Base-by-base conservation (phyloP, 495 filamentous ascomycete species). In the Ascodesmis nigricans region DNA sequence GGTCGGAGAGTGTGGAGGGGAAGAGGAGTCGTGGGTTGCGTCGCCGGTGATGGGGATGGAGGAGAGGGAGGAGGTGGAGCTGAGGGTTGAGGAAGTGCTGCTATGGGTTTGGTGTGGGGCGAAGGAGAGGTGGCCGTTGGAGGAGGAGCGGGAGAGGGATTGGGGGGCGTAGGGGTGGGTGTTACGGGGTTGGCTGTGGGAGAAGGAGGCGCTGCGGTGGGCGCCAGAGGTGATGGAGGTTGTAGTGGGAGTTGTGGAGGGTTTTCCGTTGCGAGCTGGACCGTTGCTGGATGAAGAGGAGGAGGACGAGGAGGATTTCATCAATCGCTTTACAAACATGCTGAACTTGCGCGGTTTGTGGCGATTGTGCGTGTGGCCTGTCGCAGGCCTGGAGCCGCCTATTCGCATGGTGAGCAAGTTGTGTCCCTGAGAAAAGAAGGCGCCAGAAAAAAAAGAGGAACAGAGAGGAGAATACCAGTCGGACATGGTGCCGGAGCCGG, bases 241-340 rank as follows among this genome's bases (percentile, higher is more conserved):
- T 50, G 17, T 36, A 40, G 5, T 22, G 18, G 23, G 45, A 25
- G 10, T 14, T 23, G 24, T 34, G 35, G 14, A 46, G 19, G 20
- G 37, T 33, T 4, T 19, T 11, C 23, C 7, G 9, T 11, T 29
- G 8, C 25, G 21, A 27, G 24, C 20, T 16, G 37, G 40, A 11
- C 24, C 30, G 9, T 28, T 5, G 14, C 43, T 47, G 30, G 35
- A 35, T 5, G 45, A 43, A 29, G 36, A 35, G 6, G 43, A 22
- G 5, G 47, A 40, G 23, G 40, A 43, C 8, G 36, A 19, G 54
- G 84, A 92, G 41, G 92, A 66, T 50, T 70, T 87, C 20, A 81
- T 72, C 18, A 97, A 67, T 41, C 83, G 81, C 63, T 84, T 92
- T 71, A 97, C 78, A 75, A 83, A 82, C 27, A 68, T 74, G 15